Evolutionary conservation across 2,329 filamentous ascomycete genomes (phyloP).

Genomic region (Tolypocladium endophyticum): DNA sequence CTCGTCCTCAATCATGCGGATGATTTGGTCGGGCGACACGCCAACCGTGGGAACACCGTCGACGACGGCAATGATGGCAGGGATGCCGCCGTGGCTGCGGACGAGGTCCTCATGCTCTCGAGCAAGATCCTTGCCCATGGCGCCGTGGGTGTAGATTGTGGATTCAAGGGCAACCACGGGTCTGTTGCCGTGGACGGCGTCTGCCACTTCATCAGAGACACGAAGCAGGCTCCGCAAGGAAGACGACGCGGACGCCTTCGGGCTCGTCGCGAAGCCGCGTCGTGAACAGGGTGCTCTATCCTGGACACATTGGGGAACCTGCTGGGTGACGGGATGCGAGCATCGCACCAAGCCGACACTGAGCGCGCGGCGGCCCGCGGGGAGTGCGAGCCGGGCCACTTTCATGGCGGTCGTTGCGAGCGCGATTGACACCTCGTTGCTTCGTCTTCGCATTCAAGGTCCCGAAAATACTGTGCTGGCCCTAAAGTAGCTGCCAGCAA

Average conservation of each 20-base stretch:
- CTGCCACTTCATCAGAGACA: constrained; percentile 72
- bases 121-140: constrained; percentile 59
- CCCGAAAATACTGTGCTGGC: background rate
- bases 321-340: background rate
- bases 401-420: constrained; percentile 1
- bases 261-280: background rate
- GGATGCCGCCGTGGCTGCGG: constrained; percentile 69
- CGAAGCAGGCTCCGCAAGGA: constrained; percentile 38
- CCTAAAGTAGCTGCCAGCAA: background rate
- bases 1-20: constrained; percentile 56
- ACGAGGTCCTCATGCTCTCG: constrained; percentile 80
- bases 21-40: constrained; percentile 60
- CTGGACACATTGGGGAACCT: background rate
- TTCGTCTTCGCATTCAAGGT: background rate
- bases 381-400: constrained; percentile 1
- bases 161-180: constrained; percentile 91
- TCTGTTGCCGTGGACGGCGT: constrained; percentile 61
- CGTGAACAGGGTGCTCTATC: background rate
- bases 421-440: background rate
- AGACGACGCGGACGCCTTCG: background rate
- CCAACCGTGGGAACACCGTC: constrained; percentile 77
- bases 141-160: constrained; percentile 94
- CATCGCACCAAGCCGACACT: background rate
- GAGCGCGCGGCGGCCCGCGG: background rate
- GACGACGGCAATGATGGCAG: constrained; percentile 83